Conservation (phyloP, 306 rosid species). For the Castanea sativa region DNA sequence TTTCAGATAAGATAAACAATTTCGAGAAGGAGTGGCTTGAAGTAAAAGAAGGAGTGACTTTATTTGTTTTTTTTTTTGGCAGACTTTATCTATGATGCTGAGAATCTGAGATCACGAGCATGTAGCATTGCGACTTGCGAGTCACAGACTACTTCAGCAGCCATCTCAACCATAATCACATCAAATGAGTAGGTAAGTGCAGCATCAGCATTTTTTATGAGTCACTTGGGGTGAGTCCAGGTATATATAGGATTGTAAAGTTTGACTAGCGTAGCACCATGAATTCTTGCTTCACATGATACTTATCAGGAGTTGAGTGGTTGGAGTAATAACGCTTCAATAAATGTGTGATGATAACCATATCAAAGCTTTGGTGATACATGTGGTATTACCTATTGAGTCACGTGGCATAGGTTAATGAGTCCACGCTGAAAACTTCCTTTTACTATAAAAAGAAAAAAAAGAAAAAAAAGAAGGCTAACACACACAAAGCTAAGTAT, state of each 20-base stretch:
- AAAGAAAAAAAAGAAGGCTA: too few species aligned
- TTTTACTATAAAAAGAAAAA: too few species aligned
- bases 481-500: too few species aligned
- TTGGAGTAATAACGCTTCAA: too few species aligned
- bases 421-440: too few species aligned
- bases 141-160: neutral
- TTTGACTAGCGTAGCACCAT: neutral
- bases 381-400: rapidly evolving
- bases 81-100: neutral
- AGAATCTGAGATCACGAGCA: neutral
- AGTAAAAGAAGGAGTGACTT: neutral
- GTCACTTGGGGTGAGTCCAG: too few species aligned
- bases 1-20: neutral
- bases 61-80: neutral
- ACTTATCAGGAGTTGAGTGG: too few species aligned
- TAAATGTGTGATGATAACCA: too few species aligned
- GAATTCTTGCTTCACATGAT: too few species aligned
- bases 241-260: neutral
- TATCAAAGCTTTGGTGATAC: rapidly evolving
- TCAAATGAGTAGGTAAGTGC: too few species aligned
- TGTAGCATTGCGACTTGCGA: neutral
- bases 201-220: too few species aligned
- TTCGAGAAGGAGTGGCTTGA: neutral
- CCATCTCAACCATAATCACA: neutral
- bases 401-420: rapidly evolving